Evolutionary conservation across 78 protist species (phyloP), one percentile per base, ranked within the genome.

Genomic region (Dictyostelium citrinum): DNA sequence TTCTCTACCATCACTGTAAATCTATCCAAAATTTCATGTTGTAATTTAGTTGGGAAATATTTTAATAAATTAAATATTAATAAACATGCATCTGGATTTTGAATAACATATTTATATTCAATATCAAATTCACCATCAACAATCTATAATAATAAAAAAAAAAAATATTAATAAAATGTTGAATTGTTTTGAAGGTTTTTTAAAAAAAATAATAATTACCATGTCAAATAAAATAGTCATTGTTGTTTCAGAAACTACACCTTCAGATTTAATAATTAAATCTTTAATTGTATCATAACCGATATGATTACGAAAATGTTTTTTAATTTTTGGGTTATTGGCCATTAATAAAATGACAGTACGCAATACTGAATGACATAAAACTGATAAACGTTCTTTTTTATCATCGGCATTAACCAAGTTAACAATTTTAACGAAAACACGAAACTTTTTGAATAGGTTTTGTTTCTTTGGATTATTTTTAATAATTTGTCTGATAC

Each of bases 71-170:
- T 58, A 29, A 88, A 88, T 22, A 88, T 31, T 31, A 88, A 33
- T 22, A 88, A 31, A 12, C 46, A 49, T 20, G 93, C 76, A 88
- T 88, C 93, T 31, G 84, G 45, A 49, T 88, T 88, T 64, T 88
- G 93, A 49, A 88, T 88, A 16, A 88, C 41, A 78, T 88, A 88
- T n/a, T 78, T 88, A 64, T 88, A 88, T 33, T 88, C 93, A 9
- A 46, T 51, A 88, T 88, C 86, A 46, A 78, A 88, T 20, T 78
- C 79, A 33, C 37, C 85, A 39, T 88, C 93, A 2, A 88, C 93
- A 74, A 85, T 85, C 83, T 78, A 51, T 1, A 29, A 16, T 29
- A 33, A 24, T 45, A 45, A 45, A 45, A 49, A 16, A 49, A 49
- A 49, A 16, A 3, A 22, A 41, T 43, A 22, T 22, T n/a, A 75